Evolutionary conservation across 1,284 basidiomycete genomes (phyloP), one percentile per base, ranked within the genome.

Genomic region (Pholiota adiposa): DNA sequence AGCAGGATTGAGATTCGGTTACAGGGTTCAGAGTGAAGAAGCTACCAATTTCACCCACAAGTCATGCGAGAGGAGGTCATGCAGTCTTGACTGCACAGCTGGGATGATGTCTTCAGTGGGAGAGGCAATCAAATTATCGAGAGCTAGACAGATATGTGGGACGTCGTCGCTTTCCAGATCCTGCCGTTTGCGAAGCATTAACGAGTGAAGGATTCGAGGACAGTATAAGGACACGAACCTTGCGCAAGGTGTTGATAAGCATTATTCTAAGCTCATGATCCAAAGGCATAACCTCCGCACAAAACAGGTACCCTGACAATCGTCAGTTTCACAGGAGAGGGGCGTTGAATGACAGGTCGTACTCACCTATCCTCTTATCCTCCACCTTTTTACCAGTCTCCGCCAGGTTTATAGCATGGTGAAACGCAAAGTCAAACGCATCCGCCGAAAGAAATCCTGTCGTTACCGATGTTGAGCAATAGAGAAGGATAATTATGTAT

Each of bases 221-320:
- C 54, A 43, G 25, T 29, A 31, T 31, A 23, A 19, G 31, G 33
- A 19, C 44, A 48, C 60, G 50, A 65, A 87, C 90, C 80, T 93
- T 93, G 62, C 90, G 86, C 40, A 92, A 68, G 1, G 91, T 92
- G 64, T 93, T 93, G 46, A 93, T 86, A 12, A 93, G 77, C 90
- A 93, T 91, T n/a, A 93, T 76, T 60, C 85, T 82, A 27, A 93
- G 76, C 63, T 91, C 89, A 67, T 92, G 86, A 43, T 80, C 73
- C 18, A 72, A 66, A 38, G 84, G 81, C 87, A 93, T 90, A 18
- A 89, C 73, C 69, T 90, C 85, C 44, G 79, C 73, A 67, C 90
- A 93, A 69, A 91, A 92, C 6, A 87, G 72, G 72, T 93, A 92
- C 9, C 90, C 91, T 93, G 53, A 18, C 18, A 48, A n/a, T 12